Evolutionary conservation across 176 grass and related monocot species (phyloP), one percentile per base, ranked within the genome.

Genomic region (Cenchrus purpureus): DNA sequence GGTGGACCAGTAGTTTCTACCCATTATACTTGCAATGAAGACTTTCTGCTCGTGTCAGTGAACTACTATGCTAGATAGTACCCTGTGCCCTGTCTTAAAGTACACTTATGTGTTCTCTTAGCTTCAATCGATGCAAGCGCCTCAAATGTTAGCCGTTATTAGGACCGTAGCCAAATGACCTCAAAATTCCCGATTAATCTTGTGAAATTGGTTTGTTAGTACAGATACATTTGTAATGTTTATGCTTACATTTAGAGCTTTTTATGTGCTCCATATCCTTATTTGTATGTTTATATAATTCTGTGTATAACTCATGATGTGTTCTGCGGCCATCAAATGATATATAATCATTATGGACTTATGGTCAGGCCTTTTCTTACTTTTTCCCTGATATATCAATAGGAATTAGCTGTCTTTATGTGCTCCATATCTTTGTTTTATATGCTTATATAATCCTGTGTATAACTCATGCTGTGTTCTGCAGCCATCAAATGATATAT

Each of bases 11-110:
- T 16, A 49, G 25, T 5, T 82, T 13, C 56, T 15, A 68, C 42
- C 59, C 69, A 1, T 68, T 25, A 25, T 64, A 66, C 50, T 87
- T 67, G 19, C 25, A 55, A 42, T 66, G 5, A 40, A 83, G 60
- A 68, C 78, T 37, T 58, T 77, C 0, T 10, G 12, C 0, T 49
- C 29, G 51, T 17, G 4, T 82, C 54, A 25, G 43, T 28, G 9
- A 77, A 29, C 44, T 25, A 25, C 25, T 77, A 34, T 16, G 11
- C 11, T 52, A 28, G 28, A 29, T 53, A 17, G 0, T 56, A 22
- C 25, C 31, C 71, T 77, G 13, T 52, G 25, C 32, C 1, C n/a
- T 42, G 5, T 16, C 20, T 29, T 64, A 31, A 16, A 8, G 25
- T 63, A 12, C 12, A 1, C 8, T 12, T 13, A 16, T 28, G 25